Percentiles rank a stretch among this genome's conserved stretches.
Conservation (phyloP, 768 basidiomycete genomes). For the Ramaria rubella region DNA sequence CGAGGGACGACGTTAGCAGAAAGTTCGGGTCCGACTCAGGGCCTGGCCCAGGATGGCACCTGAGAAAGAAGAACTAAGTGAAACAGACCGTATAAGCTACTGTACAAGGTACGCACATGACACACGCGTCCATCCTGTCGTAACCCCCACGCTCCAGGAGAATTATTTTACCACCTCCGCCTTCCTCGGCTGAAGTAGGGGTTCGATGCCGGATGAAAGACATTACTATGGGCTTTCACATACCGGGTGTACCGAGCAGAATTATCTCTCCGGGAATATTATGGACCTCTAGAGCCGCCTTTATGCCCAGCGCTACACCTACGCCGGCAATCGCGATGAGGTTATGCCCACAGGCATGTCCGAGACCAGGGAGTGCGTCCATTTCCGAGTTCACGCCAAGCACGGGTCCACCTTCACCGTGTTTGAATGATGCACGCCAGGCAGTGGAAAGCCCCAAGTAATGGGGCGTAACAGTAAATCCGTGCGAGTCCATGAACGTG, state of each 20-base stretch:
- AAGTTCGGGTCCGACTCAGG: constrained; percentile 13
- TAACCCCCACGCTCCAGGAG: constrained; percentile 25
- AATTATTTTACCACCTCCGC: constrained; percentile 24
- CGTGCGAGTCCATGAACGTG: constrained; percentile 18
- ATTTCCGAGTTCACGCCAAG: constrained; percentile 23
- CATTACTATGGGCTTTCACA: neutral
- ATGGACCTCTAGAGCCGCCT: constrained; percentile 16
- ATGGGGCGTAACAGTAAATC: constrained; percentile 20
- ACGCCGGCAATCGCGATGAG: constrained; percentile 21
- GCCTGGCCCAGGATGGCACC: constrained; percentile 20
- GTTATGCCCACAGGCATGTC: constrained; percentile 15
- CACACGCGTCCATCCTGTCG: constrained; percentile 36
- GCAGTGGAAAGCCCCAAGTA: constrained; percentile 20
- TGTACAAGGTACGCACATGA: constrained; percentile 45
- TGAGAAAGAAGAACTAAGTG: neutral
- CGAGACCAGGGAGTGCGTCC: constrained; percentile 36
- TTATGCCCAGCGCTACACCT: constrained; percentile 16
- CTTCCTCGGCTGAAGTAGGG: constrained; percentile 28
- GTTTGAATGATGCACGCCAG: constrained; percentile 19
- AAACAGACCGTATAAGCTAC: constrained; percentile 9
- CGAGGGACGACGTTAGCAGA: too few species aligned
- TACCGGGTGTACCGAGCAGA: constrained; percentile 22
- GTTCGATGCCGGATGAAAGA: neutral
- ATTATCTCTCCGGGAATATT: constrained; percentile 17
- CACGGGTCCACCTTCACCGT: constrained; percentile 16